phyloP scores from a whole-genome alignment of 345 rosid genomes.

The Rhodamnia rubescens region DNA sequence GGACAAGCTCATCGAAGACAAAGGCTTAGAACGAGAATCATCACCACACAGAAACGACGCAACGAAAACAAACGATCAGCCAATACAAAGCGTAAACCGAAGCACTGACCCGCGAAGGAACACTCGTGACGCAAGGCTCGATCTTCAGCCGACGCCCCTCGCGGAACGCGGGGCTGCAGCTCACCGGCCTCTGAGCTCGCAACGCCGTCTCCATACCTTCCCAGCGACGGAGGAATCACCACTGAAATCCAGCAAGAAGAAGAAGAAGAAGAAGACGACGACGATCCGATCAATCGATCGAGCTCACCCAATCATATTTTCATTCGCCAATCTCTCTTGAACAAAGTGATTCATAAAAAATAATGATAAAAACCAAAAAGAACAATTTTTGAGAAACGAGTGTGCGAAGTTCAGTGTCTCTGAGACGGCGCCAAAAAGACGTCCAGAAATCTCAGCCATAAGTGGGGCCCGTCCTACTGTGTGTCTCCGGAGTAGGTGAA shows the following conservation, averaged over 20 bases:
- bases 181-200: constrained; percentile 41
- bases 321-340: background rate
- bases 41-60: background rate
- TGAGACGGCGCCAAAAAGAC: background rate
- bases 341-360: background rate
- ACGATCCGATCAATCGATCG: background rate
- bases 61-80: background rate
- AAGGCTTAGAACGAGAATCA: background rate
- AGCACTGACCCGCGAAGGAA: background rate
- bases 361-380: background rate
- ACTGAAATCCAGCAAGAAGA: background rate
- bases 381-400: background rate
- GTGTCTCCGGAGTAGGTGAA: background rate
- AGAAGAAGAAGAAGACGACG: background rate
- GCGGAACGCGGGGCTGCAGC: constrained; percentile 18
- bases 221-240: background rate
- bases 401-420: background rate
- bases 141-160: constrained; percentile 26
- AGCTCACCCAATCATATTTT: background rate
- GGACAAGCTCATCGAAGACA: background rate
- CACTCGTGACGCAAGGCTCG: constrained; percentile 22
- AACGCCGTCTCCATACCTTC: constrained; percentile 48
- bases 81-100: background rate
- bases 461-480: background rate
- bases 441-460: background rate